Percentiles rank a stretch among this genome's conserved stretches.
Conservation (phyloP, 1,284 basidiomycete genomes). For the Cryptococcus amylolentus region DNA sequence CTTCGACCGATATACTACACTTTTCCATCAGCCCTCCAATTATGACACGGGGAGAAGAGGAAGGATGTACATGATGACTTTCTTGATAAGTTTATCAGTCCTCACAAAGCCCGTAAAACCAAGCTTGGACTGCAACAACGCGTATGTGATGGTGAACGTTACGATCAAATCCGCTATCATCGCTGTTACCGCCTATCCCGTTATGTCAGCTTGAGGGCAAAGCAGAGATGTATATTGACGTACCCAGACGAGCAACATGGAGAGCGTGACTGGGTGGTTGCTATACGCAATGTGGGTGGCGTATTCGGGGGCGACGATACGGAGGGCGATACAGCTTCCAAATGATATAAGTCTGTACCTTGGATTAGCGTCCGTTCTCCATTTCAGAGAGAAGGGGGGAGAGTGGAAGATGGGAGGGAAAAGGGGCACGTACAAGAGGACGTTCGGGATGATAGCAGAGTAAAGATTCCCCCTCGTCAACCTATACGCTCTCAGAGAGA, state of each 20-base stretch:
- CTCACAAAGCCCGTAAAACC: conserved; percentile 2
- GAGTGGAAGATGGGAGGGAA: too few species aligned
- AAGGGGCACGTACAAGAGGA: conserved; percentile 1
- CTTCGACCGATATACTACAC: conserved; percentile 7
- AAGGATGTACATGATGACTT: not conserved
- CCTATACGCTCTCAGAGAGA: conserved; percentile 8
- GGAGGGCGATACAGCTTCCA: not conserved
- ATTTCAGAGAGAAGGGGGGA: too few species aligned
- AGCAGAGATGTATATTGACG: not conserved
- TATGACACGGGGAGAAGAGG: not conserved
- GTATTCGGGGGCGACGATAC: conserved; percentile 3
- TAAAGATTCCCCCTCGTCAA: not conserved
- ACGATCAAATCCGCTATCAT: conserved; percentile 7
- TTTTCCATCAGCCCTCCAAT: not conserved
- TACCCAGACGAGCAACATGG: conserved; percentile 3
- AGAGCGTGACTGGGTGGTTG: not conserved
- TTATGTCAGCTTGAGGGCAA: too few species aligned
- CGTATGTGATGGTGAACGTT: conserved; percentile 4
- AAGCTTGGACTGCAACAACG: not conserved
- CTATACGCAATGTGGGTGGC: not conserved
- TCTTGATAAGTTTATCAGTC: conserved; percentile 6
- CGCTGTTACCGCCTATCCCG: not conserved
- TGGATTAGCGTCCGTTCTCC: not conserved
- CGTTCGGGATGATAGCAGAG: not conserved
- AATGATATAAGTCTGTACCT: not conserved